Percentiles rank a stretch among this genome's conserved stretches.
Conservation (phyloP, 768 basidiomycete species). For the Stropharia rugosoannulata region DNA sequence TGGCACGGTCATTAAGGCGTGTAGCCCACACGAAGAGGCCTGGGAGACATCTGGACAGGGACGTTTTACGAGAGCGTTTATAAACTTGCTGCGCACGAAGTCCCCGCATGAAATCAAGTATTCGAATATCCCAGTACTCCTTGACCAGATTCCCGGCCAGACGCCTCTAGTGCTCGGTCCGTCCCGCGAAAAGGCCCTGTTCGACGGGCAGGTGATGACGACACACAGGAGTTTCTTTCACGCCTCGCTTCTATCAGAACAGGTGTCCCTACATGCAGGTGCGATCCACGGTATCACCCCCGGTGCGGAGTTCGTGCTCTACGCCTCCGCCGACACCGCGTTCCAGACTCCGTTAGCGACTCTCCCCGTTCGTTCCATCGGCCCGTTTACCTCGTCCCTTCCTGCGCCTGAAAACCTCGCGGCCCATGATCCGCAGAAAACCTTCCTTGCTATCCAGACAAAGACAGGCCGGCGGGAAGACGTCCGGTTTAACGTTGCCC, state of each 20-base stretch:
- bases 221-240: slow-evolving; percentile 1
- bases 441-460: slow-evolving; percentile 9
- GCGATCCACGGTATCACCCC: slow-evolving; percentile 8
- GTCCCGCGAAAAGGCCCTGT: slow-evolving; percentile 4
- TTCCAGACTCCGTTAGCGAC: background rate
- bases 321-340: background rate
- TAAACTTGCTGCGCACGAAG: slow-evolving; percentile 1
- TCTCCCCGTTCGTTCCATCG: slow-evolving; percentile 2
- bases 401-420: background rate
- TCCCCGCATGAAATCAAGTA: slow-evolving; percentile 8
- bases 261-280: slow-evolving; percentile 8
- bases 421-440: background rate
- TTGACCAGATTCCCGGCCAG: slow-evolving; percentile 15
- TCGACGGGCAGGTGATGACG: slow-evolving; percentile 7
- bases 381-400: slow-evolving; percentile 3
- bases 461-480: slow-evolving; percentile 8
- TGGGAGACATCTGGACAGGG: slow-evolving; percentile 8
- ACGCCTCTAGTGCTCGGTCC: slow-evolving; percentile 14
- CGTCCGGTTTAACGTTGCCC: slow-evolving; percentile 11
- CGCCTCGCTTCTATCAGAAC: background rate
- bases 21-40: slow-evolving; percentile 6
- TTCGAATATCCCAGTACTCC: slow-evolving; percentile 5
- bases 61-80: slow-evolving; percentile 9
- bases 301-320: slow-evolving; percentile 10
- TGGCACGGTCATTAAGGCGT: slow-evolving; percentile 6